phyloP scores from a whole-genome alignment of 2,329 filamentous ascomycete species.

The Cladosporium oxysporum region DNA sequence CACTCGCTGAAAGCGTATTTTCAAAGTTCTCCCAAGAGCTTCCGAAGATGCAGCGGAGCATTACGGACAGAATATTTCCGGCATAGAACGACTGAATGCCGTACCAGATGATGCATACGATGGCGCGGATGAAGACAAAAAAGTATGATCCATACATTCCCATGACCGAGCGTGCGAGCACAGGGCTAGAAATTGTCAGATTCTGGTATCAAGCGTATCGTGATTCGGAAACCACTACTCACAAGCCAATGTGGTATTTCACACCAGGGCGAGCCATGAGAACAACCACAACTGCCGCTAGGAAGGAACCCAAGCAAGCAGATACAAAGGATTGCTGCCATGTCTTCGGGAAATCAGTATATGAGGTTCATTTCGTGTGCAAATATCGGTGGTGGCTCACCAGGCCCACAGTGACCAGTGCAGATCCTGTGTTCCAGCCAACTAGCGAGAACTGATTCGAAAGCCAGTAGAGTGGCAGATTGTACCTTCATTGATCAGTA shows the following conservation, averaged over 20 bases:
- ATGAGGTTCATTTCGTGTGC: neutral
- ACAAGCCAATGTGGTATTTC: constrained; percentile 23
- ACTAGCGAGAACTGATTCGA: constrained; percentile 21
- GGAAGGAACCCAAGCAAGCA: constrained; percentile 17
- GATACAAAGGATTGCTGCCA: constrained; percentile 23
- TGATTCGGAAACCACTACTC: neutral
- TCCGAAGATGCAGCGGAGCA: constrained; percentile 41
- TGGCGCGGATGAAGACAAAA: constrained; percentile 44
- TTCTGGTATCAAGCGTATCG: neutral
- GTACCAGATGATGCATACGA: constrained; percentile 46
- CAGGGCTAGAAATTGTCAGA: constrained; percentile 37
- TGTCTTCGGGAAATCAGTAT: constrained; percentile 15
- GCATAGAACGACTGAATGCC: constrained; percentile 32
- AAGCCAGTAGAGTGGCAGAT: constrained; percentile 21
- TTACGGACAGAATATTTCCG: constrained; percentile 30
- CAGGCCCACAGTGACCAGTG: constrained; percentile 20
- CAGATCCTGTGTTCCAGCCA: constrained; percentile 23
- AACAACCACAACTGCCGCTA: constrained; percentile 19
- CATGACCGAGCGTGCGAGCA: constrained; percentile 44
- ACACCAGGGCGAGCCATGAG: constrained; percentile 23
- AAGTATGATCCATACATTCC: constrained; percentile 49
- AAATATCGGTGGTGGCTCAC: neutral
- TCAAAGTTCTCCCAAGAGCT: constrained; percentile 39
- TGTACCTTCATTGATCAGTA: constrained; percentile 4
- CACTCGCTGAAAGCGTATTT: constrained; percentile 33